Conservation (phyloP, 192 early-diverging fungal genomes). For the Paraglomus brasilianum region DNA sequence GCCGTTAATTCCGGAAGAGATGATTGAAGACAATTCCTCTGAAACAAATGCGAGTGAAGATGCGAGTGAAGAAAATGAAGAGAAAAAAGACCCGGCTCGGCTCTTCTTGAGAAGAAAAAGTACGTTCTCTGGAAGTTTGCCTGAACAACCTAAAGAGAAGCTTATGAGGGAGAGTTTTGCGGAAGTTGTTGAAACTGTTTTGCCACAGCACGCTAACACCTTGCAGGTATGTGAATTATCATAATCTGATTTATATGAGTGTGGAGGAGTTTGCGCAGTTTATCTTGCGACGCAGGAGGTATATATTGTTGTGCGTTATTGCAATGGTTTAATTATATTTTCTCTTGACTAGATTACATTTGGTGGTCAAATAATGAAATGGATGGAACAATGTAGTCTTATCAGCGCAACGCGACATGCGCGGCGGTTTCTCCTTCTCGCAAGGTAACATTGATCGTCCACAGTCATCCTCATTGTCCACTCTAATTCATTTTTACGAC, state of each 20-base stretch:
- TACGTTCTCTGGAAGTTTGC: neutral
- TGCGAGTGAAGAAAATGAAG: neutral
- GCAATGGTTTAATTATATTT: neutral
- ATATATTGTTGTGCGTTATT: neutral
- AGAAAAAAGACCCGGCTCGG: slow-evolving; percentile 22
- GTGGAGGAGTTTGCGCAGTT: neutral
- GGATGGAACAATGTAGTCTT: slow-evolving; percentile 66
- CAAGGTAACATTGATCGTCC: slow-evolving; percentile 43
- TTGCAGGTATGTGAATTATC: slow-evolving; percentile 27
- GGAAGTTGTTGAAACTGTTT: slow-evolving; percentile 63
- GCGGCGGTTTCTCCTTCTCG: slow-evolving; percentile 55
- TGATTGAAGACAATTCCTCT: neutral
- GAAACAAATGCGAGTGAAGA: slow-evolving; percentile 20
- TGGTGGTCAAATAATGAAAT: slow-evolving; percentile 71
- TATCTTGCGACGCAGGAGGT: neutral
- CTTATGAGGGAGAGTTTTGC: slow-evolving; percentile 50
- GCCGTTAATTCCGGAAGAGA: slow-evolving; percentile 3
- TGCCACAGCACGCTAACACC: slow-evolving; percentile 73
- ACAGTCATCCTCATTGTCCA: neutral
- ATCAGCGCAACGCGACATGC: slow-evolving; percentile 59
- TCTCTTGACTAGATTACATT: slow-evolving; percentile 53
- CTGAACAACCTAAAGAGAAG: slow-evolving; percentile 27
- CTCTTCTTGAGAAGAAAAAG: slow-evolving; percentile 24
- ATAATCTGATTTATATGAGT: neutral
- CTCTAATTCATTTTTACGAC: neutral